Conservation (phyloP, 1,284 basidiomycete species). For the Entoloma clypeatum region DNA sequence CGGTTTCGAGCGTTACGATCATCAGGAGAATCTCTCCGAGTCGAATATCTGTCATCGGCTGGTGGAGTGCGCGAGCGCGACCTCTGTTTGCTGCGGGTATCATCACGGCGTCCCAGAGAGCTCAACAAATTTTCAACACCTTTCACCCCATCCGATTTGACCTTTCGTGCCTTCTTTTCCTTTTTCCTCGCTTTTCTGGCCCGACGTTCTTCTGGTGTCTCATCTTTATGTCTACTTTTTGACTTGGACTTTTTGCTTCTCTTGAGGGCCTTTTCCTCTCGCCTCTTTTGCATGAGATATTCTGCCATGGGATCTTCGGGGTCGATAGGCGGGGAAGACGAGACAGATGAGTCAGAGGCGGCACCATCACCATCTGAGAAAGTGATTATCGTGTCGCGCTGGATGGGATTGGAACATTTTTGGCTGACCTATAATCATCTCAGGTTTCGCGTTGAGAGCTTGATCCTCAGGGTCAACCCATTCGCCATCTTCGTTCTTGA, state of each 20-base stretch:
- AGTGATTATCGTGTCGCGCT: constrained; percentile 4
- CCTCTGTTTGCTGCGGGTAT: constrained; percentile 16
- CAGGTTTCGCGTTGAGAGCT: constrained; percentile 80
- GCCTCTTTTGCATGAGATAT: constrained; percentile 71
- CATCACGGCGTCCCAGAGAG: constrained; percentile 35
- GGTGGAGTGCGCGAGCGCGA: constrained; percentile 28
- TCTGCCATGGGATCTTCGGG: constrained; percentile 98
- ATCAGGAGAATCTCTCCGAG: constrained; percentile 20
- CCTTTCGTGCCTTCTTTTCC: constrained; percentile 54
- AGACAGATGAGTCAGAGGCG: constrained; percentile 60
- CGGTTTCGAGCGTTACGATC: constrained; percentile 19
- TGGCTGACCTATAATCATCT: constrained; percentile 59
- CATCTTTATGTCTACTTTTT: constrained; percentile 62
- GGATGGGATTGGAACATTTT: constrained; percentile 2
- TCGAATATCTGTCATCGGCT: constrained; percentile 13
- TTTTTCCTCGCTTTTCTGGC: constrained; percentile 66
- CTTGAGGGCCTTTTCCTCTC: constrained; percentile 62
- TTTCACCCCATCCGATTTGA: constrained; percentile 39
- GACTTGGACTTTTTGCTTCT: constrained; percentile 55
- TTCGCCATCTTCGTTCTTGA: constrained; percentile 83
- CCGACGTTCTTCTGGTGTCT: constrained; percentile 73
- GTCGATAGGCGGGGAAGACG: constrained; percentile 73
- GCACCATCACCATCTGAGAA: constrained; percentile 44
- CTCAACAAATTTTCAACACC: constrained; percentile 55
- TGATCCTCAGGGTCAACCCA: constrained; percentile 84